These are phyloP conservation scores for Lyophyllum semitale DNA, from an alignment of 768 basidiomycete genomes.

Conservation along the genomic window DNA sequence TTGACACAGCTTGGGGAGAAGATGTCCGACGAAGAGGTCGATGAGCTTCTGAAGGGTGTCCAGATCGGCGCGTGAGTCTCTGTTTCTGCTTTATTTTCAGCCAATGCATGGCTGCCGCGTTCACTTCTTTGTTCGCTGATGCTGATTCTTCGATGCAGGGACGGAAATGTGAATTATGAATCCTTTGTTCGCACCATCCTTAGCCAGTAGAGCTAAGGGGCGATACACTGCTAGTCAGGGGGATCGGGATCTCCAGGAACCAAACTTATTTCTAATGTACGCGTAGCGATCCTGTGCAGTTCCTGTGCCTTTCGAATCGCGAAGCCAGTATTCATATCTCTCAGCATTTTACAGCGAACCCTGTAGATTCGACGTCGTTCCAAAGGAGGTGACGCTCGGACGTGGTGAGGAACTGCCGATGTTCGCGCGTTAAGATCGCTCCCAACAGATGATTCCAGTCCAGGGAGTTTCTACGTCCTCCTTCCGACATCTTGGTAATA, in stretches of 20 bases:
- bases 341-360: neutral
- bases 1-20: constrained; percentile 97
- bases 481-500: too few relatives aligned
- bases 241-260: neutral
- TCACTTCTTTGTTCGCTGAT: neutral
- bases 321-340: neutral
- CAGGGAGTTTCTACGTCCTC: too few relatives aligned
- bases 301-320: neutral
- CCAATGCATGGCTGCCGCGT: neutral
- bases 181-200: constrained; percentile 95
- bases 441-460: too few relatives aligned
- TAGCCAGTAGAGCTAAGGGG: constrained; percentile 58
- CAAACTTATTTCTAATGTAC: constrained; percentile 2
- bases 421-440: too few relatives aligned
- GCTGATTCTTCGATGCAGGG: constrained; percentile 46
- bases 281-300: neutral
- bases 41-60: constrained; percentile 95
- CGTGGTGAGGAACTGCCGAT: too few relatives aligned
- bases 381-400: too few relatives aligned
- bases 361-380: neutral
- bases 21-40: constrained; percentile 97
- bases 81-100: constrained; percentile 7
- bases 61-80: constrained; percentile 80
- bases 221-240: constrained; percentile 8
- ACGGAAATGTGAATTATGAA: constrained; percentile 97